Percentiles rank a stretch among this genome's conserved stretches.
Conservation (phyloP, 257 asterid species). For the Marsdenia floribunda region DNA sequence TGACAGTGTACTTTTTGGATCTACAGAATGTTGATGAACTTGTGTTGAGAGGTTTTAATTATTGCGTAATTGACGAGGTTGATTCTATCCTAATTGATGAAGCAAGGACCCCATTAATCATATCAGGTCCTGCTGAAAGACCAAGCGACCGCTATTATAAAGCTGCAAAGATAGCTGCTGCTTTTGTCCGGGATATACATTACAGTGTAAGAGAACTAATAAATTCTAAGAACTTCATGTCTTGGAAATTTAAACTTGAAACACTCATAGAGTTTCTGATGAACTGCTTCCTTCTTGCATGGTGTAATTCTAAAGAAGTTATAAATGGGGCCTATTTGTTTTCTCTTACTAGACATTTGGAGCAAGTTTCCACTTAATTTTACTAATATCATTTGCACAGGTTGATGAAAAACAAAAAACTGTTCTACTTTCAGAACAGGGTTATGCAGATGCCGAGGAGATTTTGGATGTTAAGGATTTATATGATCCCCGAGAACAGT, state of each 20-base stretch:
- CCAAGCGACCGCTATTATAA: slow-evolving; percentile 93
- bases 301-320: background rate
- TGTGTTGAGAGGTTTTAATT: slow-evolving; percentile 79
- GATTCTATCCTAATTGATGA: slow-evolving; percentile 97
- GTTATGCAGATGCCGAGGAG: slow-evolving; percentile 98
- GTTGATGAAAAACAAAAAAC: slow-evolving; percentile 93
- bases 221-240: background rate
- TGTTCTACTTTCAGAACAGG: slow-evolving; percentile 86
- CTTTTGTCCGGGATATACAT: slow-evolving; percentile 85
- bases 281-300: background rate
- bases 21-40: slow-evolving; percentile 93
- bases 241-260: background rate
- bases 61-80: slow-evolving; percentile 98
- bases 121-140: slow-evolving; percentile 95
- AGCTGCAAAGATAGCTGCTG: slow-evolving; percentile 93
- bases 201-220: slow-evolving; percentile 57
- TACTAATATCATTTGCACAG: slow-evolving; percentile 40
- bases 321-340: background rate
- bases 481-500: slow-evolving; percentile 96
- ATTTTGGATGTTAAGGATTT: slow-evolving; percentile 87
- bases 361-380: background rate
- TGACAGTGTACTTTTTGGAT: slow-evolving; percentile 22
- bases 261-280: background rate
- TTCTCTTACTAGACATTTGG: background rate
- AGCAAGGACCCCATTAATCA: slow-evolving; percentile 99